Conservation (phyloP, 495 filamentous ascomycete species). For the Melanomma pulvis-pyrius region DNA sequence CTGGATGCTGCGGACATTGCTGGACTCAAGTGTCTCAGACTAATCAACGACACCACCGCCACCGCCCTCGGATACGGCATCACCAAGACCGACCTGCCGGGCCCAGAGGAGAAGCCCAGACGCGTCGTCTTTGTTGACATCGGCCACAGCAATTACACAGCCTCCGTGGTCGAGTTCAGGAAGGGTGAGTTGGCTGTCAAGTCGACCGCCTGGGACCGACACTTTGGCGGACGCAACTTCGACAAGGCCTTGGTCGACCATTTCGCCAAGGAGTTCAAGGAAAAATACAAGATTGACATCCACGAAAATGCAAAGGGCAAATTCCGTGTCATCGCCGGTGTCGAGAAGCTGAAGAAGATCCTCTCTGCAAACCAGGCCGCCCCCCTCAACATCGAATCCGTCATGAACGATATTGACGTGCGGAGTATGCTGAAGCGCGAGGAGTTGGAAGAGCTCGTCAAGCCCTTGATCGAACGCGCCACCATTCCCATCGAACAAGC, state of each 20-base stretch:
- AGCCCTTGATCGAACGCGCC: slow-evolving; percentile 78
- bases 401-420: slow-evolving; percentile 98
- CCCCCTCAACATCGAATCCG: slow-evolving; percentile 95
- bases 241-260: slow-evolving; percentile 93
- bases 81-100: slow-evolving; percentile 91
- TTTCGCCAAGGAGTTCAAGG: slow-evolving; percentile 83
- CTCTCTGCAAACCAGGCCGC: slow-evolving; percentile 92
- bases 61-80: slow-evolving; percentile 96
- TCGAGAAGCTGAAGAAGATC: slow-evolving; percentile 99
- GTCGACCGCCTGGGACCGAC: slow-evolving; percentile 89
- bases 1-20: slow-evolving; percentile 95
- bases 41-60: slow-evolving; percentile 98
- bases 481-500: slow-evolving; percentile 82
- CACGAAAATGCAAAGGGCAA: slow-evolving; percentile 83
- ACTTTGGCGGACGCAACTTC: slow-evolving; percentile 97
- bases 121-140: slow-evolving; percentile 94
- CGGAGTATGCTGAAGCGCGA: slow-evolving; percentile 87
- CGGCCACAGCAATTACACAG: slow-evolving; percentile 93
- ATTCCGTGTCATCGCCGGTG: slow-evolving; percentile 80
- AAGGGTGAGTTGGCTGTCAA: slow-evolving; percentile 97
- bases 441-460: slow-evolving; percentile 86
- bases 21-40: slow-evolving; percentile 84
- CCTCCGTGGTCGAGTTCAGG: slow-evolving; percentile 91
- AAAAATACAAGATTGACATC: slow-evolving; percentile 60
- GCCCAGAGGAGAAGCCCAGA: slow-evolving; percentile 87